Conservation (phyloP, 768 basidiomycete genomes). For the Calocybe gangraenosa region DNA sequence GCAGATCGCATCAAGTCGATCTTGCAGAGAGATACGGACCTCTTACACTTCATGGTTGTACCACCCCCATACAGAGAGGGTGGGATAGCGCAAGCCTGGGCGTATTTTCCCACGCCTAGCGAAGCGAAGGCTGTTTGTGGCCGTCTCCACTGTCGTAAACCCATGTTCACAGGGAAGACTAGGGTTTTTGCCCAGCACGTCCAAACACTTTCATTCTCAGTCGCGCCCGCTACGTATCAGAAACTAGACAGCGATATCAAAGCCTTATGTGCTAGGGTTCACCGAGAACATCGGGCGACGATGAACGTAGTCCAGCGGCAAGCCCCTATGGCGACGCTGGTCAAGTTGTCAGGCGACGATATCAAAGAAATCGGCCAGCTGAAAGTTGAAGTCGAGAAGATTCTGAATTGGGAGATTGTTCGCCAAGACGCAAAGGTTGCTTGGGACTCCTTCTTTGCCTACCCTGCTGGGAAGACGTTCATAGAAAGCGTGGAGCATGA, state of each 20-base stretch:
- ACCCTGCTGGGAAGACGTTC: slow-evolving; percentile 37
- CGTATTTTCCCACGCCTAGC: slow-evolving; percentile 43
- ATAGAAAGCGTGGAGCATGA: slow-evolving; percentile 37
- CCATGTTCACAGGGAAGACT: slow-evolving; percentile 40
- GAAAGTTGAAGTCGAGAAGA: slow-evolving; percentile 58
- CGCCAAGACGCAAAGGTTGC: slow-evolving; percentile 43
- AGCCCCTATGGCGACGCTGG: slow-evolving; percentile 18
- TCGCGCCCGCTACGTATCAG: slow-evolving; percentile 34
- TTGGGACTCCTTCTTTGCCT: slow-evolving; percentile 65
- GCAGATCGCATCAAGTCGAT: slow-evolving; percentile 34
- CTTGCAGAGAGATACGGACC: slow-evolving; percentile 29
- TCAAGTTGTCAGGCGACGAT: slow-evolving; percentile 50
- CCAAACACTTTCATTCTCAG: slow-evolving; percentile 42
- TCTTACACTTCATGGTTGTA: slow-evolving; percentile 39
- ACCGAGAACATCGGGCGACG: slow-evolving; percentile 25
- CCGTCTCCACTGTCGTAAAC: slow-evolving; percentile 42
- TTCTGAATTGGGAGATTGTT: slow-evolving; percentile 58
- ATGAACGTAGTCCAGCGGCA: slow-evolving; percentile 19
- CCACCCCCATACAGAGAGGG: slow-evolving; percentile 50
- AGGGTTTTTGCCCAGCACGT: slow-evolving; percentile 49
- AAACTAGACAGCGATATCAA: slow-evolving; percentile 42
- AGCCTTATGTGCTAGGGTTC: slow-evolving; percentile 35
- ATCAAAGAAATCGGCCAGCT: slow-evolving; percentile 47
- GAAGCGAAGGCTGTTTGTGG: slow-evolving; percentile 51
- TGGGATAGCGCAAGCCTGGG: slow-evolving; percentile 46